Conservation (phyloP, 2,329 filamentous ascomycete species). For the Botrytis porri region DNA sequence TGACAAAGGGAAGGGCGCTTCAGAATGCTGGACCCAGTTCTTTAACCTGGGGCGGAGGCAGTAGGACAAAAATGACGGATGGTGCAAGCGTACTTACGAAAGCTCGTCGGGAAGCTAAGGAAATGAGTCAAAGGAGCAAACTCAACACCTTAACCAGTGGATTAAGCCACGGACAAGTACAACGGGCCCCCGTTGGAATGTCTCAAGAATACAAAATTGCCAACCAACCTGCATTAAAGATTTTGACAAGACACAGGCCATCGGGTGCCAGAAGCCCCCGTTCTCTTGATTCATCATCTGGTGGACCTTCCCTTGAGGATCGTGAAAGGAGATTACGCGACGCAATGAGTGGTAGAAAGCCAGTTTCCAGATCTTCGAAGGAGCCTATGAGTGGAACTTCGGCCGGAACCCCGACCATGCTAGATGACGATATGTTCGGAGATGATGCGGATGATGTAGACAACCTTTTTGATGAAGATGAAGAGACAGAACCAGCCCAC, state of each 20-base stretch:
- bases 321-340: constrained; percentile 39
- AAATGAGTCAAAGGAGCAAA: constrained; percentile 50
- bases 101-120: constrained; percentile 54
- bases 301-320: constrained; percentile 37
- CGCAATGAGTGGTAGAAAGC: constrained; percentile 25
- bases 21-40: constrained; percentile 37
- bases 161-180: constrained; percentile 41
- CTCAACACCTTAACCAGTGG: constrained; percentile 44
- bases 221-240: constrained; percentile 38
- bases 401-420: constrained; percentile 6
- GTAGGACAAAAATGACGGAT: constrained; percentile 51
- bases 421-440: constrained; percentile 27
- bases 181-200: constrained; percentile 52
- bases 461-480: constrained; percentile 31
- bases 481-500: background rate
- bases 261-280: constrained; percentile 24
- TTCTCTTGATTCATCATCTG: constrained; percentile 22
- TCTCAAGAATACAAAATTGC: constrained; percentile 50
- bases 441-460: constrained; percentile 28
- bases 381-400: constrained; percentile 28
- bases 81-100: constrained; percentile 55
- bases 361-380: constrained; percentile 13
- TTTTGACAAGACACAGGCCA: constrained; percentile 37
- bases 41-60: constrained; percentile 48
- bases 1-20: constrained; percentile 31